Conservation (phyloP, 306 rosid species). For the Vigna nakashimae region DNA sequence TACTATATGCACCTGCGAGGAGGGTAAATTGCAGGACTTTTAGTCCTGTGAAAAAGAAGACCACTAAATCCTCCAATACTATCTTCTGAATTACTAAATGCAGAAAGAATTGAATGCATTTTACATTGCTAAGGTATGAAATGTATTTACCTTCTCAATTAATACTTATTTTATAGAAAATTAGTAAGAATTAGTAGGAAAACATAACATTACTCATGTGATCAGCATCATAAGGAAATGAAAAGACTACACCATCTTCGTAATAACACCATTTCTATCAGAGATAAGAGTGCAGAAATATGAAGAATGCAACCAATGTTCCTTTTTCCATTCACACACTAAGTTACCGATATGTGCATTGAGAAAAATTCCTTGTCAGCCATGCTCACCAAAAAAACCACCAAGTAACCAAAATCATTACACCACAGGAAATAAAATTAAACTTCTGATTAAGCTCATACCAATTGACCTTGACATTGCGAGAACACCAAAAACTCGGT, state of each 20-base stretch:
- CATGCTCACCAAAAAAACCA: neutral
- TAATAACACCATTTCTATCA: slow-evolving; percentile 3
- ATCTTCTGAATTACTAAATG: too few species aligned
- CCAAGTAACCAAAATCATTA: neutral
- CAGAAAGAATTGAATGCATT: neutral
- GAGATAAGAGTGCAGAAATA: slow-evolving; percentile 1
- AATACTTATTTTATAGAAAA: neutral
- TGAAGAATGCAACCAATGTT: neutral
- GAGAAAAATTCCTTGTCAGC: slow-evolving; percentile 18
- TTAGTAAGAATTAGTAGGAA: neutral
- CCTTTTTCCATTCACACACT: slow-evolving; percentile 11
- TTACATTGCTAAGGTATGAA: neutral
- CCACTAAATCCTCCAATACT: too few species aligned
- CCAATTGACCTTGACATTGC: slow-evolving; percentile 98
- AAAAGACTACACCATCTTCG: slow-evolving; percentile 2
- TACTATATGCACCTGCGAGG: too few species aligned
- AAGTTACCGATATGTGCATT: neutral
- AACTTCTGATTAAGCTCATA: slow-evolving; percentile 43
- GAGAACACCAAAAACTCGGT: slow-evolving; percentile 89
- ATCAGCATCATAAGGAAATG: slow-evolving; percentile 3
- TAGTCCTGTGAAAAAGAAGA: too few species aligned
- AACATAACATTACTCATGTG: neutral
- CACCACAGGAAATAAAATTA: slow-evolving; percentile 26
- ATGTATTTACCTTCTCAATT: neutral
- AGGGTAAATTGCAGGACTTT: too few species aligned